Conservation (phyloP, 2,329 filamentous ascomycete species). For the Stachybotrys chartarum region DNA sequence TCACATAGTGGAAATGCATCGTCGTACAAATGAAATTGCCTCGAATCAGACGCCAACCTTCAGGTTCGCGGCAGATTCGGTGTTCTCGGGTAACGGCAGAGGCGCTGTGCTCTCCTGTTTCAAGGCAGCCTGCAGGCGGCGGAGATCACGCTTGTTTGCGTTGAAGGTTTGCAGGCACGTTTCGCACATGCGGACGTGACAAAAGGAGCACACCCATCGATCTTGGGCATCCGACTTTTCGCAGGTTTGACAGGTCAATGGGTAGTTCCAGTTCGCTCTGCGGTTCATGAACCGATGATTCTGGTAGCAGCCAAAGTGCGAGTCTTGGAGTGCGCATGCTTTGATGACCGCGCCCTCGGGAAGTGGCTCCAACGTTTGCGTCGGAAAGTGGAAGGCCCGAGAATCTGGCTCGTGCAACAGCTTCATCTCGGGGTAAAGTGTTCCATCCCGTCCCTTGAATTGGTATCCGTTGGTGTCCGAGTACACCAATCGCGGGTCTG, state of each 20-base stretch:
- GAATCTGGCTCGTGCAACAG: slow-evolving; percentile 24
- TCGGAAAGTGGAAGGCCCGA: slow-evolving; percentile 29
- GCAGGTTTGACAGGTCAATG: slow-evolving; percentile 48
- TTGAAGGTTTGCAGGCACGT: slow-evolving; percentile 36
- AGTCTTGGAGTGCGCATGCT: slow-evolving; percentile 35
- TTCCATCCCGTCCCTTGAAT: slow-evolving; percentile 30
- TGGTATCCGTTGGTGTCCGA: slow-evolving; percentile 25
- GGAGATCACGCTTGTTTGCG: slow-evolving; percentile 33
- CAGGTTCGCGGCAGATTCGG: not conserved
- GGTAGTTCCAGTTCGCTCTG: slow-evolving; percentile 40
- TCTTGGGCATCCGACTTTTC: slow-evolving; percentile 34
- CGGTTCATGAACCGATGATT: slow-evolving; percentile 40
- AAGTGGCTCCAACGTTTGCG: slow-evolving; percentile 16
- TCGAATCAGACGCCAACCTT: not conserved
- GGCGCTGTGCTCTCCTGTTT: slow-evolving; percentile 1
- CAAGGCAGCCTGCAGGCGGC: slow-evolving; percentile 27
- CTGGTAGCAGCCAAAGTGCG: slow-evolving; percentile 39
- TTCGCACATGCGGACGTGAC: slow-evolving; percentile 44
- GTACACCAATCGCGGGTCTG: slow-evolving; percentile 22
- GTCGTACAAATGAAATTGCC: not conserved
- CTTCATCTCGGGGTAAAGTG: slow-evolving; percentile 34
- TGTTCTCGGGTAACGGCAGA: not conserved
- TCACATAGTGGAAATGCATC: not conserved
- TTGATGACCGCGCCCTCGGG: slow-evolving; percentile 30
- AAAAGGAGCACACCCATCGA: slow-evolving; percentile 42